These are phyloP conservation scores for Cordyceps pruinosa DNA, from an alignment of 2,329 filamentous ascomycete species.

Conservation along the genomic window DNA sequence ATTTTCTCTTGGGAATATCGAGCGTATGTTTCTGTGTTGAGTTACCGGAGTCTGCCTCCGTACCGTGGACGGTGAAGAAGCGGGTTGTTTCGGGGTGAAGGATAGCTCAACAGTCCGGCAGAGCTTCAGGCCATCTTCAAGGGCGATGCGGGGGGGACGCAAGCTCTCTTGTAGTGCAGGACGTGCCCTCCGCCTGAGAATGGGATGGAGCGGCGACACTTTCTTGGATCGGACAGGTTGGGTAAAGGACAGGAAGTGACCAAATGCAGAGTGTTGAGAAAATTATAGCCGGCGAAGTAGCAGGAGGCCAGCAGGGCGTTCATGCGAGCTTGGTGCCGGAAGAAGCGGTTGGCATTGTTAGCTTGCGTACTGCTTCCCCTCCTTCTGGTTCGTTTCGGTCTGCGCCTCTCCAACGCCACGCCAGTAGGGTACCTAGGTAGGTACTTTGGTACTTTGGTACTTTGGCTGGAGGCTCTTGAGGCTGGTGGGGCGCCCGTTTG, in stretches of 20 bases:
- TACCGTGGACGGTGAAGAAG: no score
- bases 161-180: background rate
- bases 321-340: conserved; percentile 3
- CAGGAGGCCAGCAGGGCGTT: background rate
- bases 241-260: background rate
- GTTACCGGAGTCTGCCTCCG: no score
- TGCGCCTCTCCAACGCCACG: background rate
- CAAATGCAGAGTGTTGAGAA: background rate
- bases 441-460: background rate
- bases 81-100: background rate
- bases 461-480: background rate
- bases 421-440: no score
- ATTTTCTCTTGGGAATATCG: background rate
- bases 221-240: background rate
- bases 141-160: background rate
- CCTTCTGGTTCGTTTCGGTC: background rate
- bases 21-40: background rate
- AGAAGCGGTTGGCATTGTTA: conserved; percentile 6
- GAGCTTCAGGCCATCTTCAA: conserved; percentile 3
- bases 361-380: conserved; percentile 2
- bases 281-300: background rate
- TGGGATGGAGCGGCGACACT: background rate
- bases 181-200: background rate
- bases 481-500: background rate
- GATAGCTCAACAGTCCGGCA: background rate